These are phyloP conservation scores for Crassisporium funariophilum DNA, from an alignment of 768 basidiomycete genomes.

Conservation along the genomic window DNA sequence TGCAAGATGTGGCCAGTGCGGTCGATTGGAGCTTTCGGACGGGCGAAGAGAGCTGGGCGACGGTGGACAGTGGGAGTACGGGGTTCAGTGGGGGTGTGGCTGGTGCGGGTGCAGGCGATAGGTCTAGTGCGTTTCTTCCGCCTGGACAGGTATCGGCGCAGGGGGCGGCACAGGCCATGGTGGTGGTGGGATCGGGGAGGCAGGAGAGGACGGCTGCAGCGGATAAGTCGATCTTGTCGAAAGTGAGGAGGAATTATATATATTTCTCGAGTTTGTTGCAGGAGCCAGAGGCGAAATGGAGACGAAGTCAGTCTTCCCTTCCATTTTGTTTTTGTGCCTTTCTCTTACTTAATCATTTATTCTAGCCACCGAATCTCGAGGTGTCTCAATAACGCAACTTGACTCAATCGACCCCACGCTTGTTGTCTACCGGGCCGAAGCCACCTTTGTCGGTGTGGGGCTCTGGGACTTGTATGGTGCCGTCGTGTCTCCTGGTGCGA, in stretches of 20 bases:
- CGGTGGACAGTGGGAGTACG: too few species aligned
- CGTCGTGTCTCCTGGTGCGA: slow-evolving; percentile 83
- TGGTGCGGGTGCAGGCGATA: slow-evolving; percentile 61
- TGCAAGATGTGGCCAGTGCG: slow-evolving; percentile 74
- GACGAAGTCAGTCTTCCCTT: slow-evolving; percentile 58
- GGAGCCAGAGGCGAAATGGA: slow-evolving; percentile 98
- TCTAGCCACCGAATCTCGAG: slow-evolving; percentile 78
- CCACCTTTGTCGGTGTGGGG: slow-evolving; percentile 93
- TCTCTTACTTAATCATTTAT: slow-evolving; percentile 8
- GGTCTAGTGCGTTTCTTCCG: slow-evolving; percentile 48
- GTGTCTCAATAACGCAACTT: slow-evolving; percentile 93
- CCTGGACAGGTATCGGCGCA: too few species aligned
- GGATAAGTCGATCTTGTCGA: slow-evolving; percentile 81
- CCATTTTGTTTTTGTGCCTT: slow-evolving; percentile 5
- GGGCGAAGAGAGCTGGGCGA: too few species aligned
- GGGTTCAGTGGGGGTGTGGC: too few species aligned
- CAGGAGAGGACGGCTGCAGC: slow-evolving; percentile 58
- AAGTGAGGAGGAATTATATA: slow-evolving; percentile 92
- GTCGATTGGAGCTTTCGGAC: slow-evolving; percentile 71
- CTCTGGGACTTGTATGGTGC: slow-evolving; percentile 94
- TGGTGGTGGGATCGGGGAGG: slow-evolving; percentile 37
- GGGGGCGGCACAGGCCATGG: too few species aligned
- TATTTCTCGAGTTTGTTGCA: slow-evolving; percentile 97
- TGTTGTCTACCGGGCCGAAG: slow-evolving; percentile 94
- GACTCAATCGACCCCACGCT: slow-evolving; percentile 97